Base-by-base conservation (phyloP, 2,329 filamentous ascomycete genomes). In the Diaporthe ilicicola region DNA sequence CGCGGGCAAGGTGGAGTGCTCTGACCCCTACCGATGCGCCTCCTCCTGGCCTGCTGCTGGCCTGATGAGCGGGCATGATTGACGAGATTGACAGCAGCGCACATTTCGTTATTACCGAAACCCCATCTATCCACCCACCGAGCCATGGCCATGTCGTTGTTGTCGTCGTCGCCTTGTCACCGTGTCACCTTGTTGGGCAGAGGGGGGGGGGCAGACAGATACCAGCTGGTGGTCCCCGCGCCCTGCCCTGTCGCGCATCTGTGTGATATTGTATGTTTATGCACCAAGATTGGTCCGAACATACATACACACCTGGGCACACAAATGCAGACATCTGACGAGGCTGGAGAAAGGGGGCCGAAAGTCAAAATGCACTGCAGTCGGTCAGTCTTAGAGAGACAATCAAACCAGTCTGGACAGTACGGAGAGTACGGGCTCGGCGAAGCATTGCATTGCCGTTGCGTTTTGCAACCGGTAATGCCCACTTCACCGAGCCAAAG, bases 51-150 rank as follows among this genome's bases (percentile, higher is more conserved):
- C 44, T 54, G 53, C 61, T 55, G 51, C 55, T 50, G 67, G 67
- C 67, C 54, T 70, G 65, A 55, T 67, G 68, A 50, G 64, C 59
- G 44, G 22, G 59, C 59, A 71, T 68, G 69, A 67, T 64, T 64
- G 59, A 62, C 10, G 68, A 64, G 42, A 59, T 39, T 55, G 53
- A 56, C 53, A 68, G 66, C 15, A 44, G 48, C 53, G 62, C 55
- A 68, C 70, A 54, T 70, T 65, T 73, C 69, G 71, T 73, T 73
- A 73, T 71, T 71, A 68, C 71, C 71, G 71, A 72, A 53, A 56
- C 37, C 51, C 48, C 68, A 62, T 53, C 32, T 44, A 29, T 37
- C 48, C 37, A 46, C 29, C 44, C 13, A 22, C 19, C 32, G n/a
- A 27, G 24, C 42, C 44, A 50, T 64, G 44, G 59, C 59, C 59